These are phyloP conservation scores for Coleophoma eucalyptorum DNA, from an alignment of 2,329 filamentous ascomycete species.

Conservation along the genomic window DNA sequence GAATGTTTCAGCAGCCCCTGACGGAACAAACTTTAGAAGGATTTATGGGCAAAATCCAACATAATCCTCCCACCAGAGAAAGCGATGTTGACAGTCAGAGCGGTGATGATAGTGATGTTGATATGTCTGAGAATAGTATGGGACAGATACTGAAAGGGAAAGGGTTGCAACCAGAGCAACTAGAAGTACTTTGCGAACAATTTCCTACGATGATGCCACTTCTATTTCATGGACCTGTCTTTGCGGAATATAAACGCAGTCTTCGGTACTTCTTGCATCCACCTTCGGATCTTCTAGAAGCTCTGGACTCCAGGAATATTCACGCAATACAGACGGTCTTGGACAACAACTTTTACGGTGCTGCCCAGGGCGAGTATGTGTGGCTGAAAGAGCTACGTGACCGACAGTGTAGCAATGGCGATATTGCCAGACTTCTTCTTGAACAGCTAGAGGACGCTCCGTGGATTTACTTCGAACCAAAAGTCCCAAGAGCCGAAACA, in stretches of 20 bases:
- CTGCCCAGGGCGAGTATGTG: constrained; percentile 1
- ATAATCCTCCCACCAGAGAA: background rate
- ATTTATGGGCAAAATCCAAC: too few species aligned
- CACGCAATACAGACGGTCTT: background rate
- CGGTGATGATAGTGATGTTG: background rate
- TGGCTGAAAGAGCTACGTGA: constrained; percentile 10
- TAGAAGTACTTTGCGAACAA: background rate
- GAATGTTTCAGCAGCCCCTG: background rate
- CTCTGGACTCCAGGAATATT: background rate
- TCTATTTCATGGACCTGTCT: background rate
- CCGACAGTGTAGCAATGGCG: constrained; percentile 2
- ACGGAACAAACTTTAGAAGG: background rate
- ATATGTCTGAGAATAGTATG: background rate
- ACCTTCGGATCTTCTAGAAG: background rate
- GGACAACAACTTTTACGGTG: background rate
- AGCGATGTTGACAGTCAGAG: background rate
- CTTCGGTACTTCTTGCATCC: background rate
- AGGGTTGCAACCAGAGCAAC: background rate
- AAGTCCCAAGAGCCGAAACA: background rate
- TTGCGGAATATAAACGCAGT: background rate
- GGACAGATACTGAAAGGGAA: background rate
- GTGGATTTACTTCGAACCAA: constrained; percentile 4
- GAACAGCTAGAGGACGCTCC: constrained; percentile 2
- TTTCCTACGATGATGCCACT: too few species aligned
- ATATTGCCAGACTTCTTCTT: constrained; percentile 9